phyloP scores from a whole-genome alignment of 768 basidiomycete species.

The Gymnopilus junonius region DNA sequence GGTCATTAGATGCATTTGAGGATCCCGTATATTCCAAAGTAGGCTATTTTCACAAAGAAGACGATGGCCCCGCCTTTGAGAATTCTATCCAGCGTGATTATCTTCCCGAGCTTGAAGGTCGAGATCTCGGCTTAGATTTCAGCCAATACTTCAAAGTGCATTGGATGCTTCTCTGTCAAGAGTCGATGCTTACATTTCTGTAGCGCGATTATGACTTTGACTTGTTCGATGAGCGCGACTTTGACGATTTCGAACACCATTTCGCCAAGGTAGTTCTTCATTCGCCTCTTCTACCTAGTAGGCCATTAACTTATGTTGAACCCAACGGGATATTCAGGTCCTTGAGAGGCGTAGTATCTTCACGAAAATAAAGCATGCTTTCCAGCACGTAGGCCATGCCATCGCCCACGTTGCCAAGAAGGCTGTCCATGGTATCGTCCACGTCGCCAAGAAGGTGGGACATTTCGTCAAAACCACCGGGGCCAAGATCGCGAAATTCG shows the following conservation, averaged over 20 bases:
- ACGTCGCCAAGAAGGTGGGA: constrained; percentile 10
- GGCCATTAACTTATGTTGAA: background rate
- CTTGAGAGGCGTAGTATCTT: constrained; percentile 13
- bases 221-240: background rate
- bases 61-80: background rate
- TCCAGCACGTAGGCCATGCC: background rate
- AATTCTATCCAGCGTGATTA: background rate
- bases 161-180: background rate
- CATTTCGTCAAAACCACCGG: constrained; percentile 16
- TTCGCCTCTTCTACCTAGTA: background rate
- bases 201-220: background rate
- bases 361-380: background rate
- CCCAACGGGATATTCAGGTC: background rate
- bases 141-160: background rate
- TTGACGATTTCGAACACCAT: background rate
- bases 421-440: background rate
- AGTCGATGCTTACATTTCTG: background rate
- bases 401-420: background rate
- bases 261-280: background rate
- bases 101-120: background rate
- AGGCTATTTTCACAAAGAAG: background rate
- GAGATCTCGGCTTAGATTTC: background rate
- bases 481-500: constrained; percentile 14
- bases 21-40: background rate
- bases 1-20: background rate